Percentiles rank a stretch among this genome's conserved stretches.
These are phyloP conservation scores for Pseudisothecium myosuroides DNA, from an alignment of 225 moss, liverwort and hornwort species.

Conservation along the genomic window DNA sequence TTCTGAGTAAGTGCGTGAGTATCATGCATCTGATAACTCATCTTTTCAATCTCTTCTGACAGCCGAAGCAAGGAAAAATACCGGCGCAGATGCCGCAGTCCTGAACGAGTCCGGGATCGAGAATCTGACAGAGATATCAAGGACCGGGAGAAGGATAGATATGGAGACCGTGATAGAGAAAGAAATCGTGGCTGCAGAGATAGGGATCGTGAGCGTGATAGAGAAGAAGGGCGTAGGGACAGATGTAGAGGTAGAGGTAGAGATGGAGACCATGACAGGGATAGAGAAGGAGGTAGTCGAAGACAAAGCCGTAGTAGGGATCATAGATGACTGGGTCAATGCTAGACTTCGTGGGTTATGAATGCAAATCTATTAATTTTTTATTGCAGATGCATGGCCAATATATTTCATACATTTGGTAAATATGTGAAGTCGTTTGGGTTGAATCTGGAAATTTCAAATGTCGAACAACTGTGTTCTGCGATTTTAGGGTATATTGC, in stretches of 20 bases:
- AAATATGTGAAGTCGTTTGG: background rate
- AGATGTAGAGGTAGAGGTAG: conserved; percentile 27
- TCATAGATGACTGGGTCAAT: conserved; percentile 3
- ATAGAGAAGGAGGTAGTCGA: conserved; percentile 14
- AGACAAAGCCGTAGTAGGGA: conserved; percentile 17
- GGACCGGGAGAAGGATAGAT: conserved; percentile 47
- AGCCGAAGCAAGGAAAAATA: conserved; percentile 70
- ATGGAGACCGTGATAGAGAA: conserved; percentile 46
- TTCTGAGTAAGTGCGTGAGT: background rate
- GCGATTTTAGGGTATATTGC: background rate
- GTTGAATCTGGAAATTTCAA: background rate
- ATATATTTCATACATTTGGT: background rate
- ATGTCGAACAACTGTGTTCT: background rate
- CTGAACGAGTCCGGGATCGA: conserved; percentile 51
- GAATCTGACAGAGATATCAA: conserved; percentile 45
- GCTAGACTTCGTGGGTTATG: background rate
- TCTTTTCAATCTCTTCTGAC: background rate
- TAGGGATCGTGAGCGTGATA: conserved; percentile 46
- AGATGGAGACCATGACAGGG: conserved; percentile 41
- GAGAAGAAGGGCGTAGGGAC: conserved; percentile 38
- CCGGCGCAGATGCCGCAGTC: conserved; percentile 42
- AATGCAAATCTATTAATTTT: background rate
- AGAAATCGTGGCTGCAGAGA: conserved; percentile 31
- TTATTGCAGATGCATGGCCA: background rate
- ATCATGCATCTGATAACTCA: background rate